A percentile compares a stretch with the other conserved stretches of the same genome.
These are phyloP conservation scores for Solioccasus polychromus DNA, from an alignment of 768 basidiomycete species.

Conservation along the genomic window DNA sequence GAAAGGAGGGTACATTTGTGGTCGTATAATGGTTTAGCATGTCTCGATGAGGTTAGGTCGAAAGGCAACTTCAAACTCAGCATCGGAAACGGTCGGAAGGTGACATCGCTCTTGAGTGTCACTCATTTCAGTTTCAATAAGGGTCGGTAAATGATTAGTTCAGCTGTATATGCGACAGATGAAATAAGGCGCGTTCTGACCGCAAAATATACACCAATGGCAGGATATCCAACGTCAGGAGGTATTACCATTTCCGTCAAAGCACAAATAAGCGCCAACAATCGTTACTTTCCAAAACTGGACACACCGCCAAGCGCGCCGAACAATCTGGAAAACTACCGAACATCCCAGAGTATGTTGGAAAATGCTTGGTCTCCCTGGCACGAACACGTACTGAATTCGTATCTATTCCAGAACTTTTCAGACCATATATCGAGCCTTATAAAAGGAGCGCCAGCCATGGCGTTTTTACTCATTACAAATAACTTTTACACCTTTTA, in stretches of 20 bases:
- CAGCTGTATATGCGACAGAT: too few species aligned
- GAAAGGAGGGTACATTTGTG: too few species aligned
- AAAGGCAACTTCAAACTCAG: background rate
- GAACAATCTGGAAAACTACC: slow-evolving; percentile 9
- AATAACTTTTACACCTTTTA: too few species aligned
- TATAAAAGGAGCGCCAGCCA: slow-evolving; percentile 5
- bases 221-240: too few species aligned
- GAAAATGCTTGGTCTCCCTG: background rate
- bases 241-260: background rate
- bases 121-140: too few species aligned
- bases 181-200: too few species aligned
- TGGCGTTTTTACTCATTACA: background rate
- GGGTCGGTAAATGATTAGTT: too few species aligned
- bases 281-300: slow-evolving; percentile 1
- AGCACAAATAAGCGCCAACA: slow-evolving; percentile 8
- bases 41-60: too few species aligned
- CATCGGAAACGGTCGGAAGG: background rate
- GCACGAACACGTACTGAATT: background rate
- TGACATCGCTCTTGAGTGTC: too few species aligned
- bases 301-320: background rate
- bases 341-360: background rate
- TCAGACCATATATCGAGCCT: background rate
- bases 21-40: too few species aligned
- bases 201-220: too few species aligned
- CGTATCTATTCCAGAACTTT: slow-evolving; percentile 2